Evolutionary conservation across 208 protist genomes (phyloP), one percentile per base, ranked within the genome.

Genomic region (Trypanosoma avium): DNA sequence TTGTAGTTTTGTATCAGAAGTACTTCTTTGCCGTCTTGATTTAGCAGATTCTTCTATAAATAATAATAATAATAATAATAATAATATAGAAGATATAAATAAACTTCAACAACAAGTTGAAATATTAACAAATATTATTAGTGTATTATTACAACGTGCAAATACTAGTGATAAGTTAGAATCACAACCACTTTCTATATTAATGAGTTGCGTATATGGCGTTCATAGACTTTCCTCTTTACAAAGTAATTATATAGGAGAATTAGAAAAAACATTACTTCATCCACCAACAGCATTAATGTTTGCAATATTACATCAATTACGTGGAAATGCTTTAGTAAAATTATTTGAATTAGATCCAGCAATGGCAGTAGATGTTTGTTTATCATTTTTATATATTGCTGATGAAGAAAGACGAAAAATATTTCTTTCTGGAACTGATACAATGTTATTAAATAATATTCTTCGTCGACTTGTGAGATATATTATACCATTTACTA

Each of bases 1-100:
- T 0, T 59, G 87, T 19, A 79, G 77, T 29, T 85, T 93, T 49
- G 58, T 96, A 24, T 86, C 73, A 46, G 86, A 96, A 33, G 72
- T 92, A 3, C 67, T 86, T 33, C 29, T 70, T 8, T 70, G 74
- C 46, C 56, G 55, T n/a, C 26, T 64, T 6, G 47, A 68, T n/a
- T n/a, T n/a, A n/a, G n/a, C n/a, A n/a, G n/a, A n/a, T n/a, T n/a
- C n/a, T n/a, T n/a, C n/a, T n/a, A n/a, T n/a, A 3, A 38, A 33
- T 36, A 19, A 60, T 46, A 7, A 24, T 6, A 26, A n/a, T 6
- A 40, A 26, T 50, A 26, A 15, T 24, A 19, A 29, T 47, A 13
- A 32, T 2, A 27, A 38, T 12, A 45, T 47, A 27, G 42, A 15
- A 2, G 7, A n/a, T 7, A 38, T 50, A 6, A 5, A 15, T 30